Conservation (phyloP, 768 basidiomycete genomes). For the Podaxis sp. region DNA sequence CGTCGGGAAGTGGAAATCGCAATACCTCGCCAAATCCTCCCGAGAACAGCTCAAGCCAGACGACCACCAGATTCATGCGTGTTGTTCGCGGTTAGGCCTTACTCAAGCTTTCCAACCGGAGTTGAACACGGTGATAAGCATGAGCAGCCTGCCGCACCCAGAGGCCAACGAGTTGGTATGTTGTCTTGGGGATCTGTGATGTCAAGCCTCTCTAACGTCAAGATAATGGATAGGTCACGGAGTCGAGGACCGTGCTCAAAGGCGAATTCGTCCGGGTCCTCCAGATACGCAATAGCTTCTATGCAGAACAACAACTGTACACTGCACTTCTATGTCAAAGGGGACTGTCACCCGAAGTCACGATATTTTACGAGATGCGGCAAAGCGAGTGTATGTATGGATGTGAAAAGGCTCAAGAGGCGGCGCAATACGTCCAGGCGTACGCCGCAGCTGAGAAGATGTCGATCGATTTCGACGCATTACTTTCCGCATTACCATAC, state of each 20-base stretch:
- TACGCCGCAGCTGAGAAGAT: conserved; percentile 2
- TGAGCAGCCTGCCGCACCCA: conserved; percentile 7
- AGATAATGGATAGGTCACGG: not conserved
- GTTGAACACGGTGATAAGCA: conserved; percentile 10
- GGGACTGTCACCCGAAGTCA: conserved; percentile 7
- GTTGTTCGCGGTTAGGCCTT: conserved; percentile 7
- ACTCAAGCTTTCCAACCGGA: conserved; percentile 5
- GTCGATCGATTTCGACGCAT: not conserved
- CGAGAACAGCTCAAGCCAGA: conserved; percentile 1
- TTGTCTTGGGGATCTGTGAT: not conserved
- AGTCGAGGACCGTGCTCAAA: conserved; percentile 10
- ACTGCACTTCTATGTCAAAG: conserved; percentile 5
- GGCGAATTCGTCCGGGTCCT: conserved; percentile 14
- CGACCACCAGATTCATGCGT: not conserved
- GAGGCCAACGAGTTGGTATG: conserved; percentile 12
- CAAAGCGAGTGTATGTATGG: conserved; percentile 13
- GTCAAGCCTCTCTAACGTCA: not conserved
- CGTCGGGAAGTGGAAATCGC: conserved; percentile 10
- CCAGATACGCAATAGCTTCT: conserved; percentile 14
- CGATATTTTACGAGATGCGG: conserved; percentile 15
- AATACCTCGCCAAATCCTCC: conserved; percentile 3
- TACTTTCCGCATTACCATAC: conserved; percentile 11
- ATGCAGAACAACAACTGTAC: conserved; percentile 10
- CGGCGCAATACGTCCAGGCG: conserved; percentile 4
- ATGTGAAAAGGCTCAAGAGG: conserved; percentile 11